Evolutionary conservation across 805 yeast species (phyloP).

Genomic region (Metschnikowia lochheadii): DNA sequence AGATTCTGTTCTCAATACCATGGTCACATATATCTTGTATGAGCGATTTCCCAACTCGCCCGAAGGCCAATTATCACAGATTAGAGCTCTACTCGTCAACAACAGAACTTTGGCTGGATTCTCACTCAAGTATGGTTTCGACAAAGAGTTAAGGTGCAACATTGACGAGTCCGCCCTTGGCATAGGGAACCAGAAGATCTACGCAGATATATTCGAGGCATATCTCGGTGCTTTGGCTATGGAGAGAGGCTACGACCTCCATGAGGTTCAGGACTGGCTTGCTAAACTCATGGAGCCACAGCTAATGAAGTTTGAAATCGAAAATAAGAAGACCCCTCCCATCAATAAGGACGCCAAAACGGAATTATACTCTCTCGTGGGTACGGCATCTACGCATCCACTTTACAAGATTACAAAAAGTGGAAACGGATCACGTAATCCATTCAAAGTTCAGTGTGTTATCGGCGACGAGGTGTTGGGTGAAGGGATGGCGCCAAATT

Average conservation of each 20-base stretch:
- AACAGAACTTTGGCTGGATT: constrained; percentile 70
- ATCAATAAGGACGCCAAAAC: constrained; percentile 69
- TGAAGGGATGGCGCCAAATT: constrained; percentile 62
- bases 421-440: constrained; percentile 46
- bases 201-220: constrained; percentile 92
- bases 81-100: constrained; percentile 67
- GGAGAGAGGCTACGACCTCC: constrained; percentile 49
- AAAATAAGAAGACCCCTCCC: constrained; percentile 31
- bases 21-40: constrained; percentile 67
- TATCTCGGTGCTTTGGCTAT: constrained; percentile 80
- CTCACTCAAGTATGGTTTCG: constrained; percentile 65
- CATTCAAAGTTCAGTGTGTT: constrained; percentile 60
- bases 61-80: constrained; percentile 76
- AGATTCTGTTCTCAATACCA: constrained; percentile 73
- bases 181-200: constrained; percentile 61
- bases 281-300: constrained; percentile 47
- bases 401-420: constrained; percentile 47
- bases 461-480: constrained; percentile 69
- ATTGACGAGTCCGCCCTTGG: constrained; percentile 43
- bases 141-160: constrained; percentile 49
- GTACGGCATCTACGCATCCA: constrained; percentile 65
- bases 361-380: constrained; percentile 72
- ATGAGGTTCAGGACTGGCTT: constrained; percentile 56
- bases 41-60: constrained; percentile 61
- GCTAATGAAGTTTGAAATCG: constrained; percentile 28